phyloP scores from a whole-genome alignment of 495 filamentous ascomycete species.

The Annulohypoxylon stygium region DNA sequence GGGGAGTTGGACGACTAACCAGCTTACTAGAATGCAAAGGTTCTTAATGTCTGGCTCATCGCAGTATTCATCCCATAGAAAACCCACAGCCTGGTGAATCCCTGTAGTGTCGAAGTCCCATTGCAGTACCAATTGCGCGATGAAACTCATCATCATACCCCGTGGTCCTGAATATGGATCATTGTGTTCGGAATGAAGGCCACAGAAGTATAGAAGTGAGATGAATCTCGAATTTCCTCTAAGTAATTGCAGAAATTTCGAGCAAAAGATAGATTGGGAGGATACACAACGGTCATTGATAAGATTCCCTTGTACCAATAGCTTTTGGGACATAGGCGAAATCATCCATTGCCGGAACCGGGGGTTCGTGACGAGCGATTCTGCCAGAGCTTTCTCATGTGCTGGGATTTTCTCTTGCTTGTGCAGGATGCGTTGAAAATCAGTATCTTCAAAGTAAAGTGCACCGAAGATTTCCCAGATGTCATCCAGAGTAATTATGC shows the following conservation, averaged over 20 bases:
- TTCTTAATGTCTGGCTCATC: neutral
- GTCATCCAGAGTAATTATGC: no score
- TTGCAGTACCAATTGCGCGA: neutral
- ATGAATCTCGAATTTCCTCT: neutral
- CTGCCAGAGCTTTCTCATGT: neutral
- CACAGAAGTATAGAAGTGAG: neutral
- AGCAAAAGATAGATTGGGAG: neutral
- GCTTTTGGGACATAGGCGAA: neutral
- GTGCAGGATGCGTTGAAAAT: no score
- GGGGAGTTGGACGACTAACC: neutral
- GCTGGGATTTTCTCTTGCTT: no score
- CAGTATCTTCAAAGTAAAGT: neutral
- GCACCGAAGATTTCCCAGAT: neutral
- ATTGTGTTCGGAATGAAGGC: neutral
- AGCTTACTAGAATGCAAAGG: neutral
- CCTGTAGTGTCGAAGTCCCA: neutral
- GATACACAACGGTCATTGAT: neutral
- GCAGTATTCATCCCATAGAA: neutral
- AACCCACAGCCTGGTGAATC: neutral
- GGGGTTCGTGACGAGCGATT: neutral
- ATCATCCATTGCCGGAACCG: neutral
- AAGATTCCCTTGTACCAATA: neutral
- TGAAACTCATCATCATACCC: conserved; percentile 5
- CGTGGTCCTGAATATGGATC: neutral
- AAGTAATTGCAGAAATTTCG: no score